Evolutionary conservation across 345 rosid genomes (phyloP), one percentile per base, ranked within the genome.

Genomic region (Aegle marmelos): DNA sequence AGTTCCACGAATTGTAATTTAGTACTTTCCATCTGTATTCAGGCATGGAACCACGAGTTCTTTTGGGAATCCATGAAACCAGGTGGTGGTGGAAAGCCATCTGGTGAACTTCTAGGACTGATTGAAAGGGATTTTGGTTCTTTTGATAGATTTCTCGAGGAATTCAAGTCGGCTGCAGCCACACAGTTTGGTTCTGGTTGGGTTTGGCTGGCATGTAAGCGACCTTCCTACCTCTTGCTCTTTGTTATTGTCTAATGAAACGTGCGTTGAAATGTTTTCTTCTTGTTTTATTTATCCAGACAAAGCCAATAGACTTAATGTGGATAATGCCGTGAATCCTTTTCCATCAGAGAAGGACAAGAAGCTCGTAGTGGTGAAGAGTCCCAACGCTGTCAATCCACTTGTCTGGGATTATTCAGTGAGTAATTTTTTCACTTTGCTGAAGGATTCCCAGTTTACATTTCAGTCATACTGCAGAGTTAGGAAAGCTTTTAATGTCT

Each of bases 1-100:
- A 57, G 30, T 59, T 67, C 65, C 63, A 4, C 22, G 34, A 30
- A 50, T 67, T 54, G 27, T 71, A 7, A n/a, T 66, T 4, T 39
- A 33, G 19, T 28, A 2, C n/a, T 22, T 25, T 64, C 60, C 50
- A 9, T 48, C 36, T 77, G 56, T 76, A 70, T 79, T 69, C 87
- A 95, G 98, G 94, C 93, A 36, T 95, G 97, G 99, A 93, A 95
- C 87, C 98, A 95, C 63, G 93, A 93, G 4, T 95, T 95, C 81
- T 91, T 95, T 79, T 95, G 97, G 99, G 96, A 91, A 80, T 93
- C 97, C 66, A 92, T 93, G 89, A 87, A 87, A 85, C 99, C 99
- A 57, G 90, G 89, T 27, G 97, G 98, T 50, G 98, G 99, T 69
- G 97, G 99, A 83, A 91, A 86, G 87, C 98, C 99, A 37, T 76